phyloP scores from a whole-genome alignment of 164 flowering plant genomes.

The Dillenia turbinata region DNA sequence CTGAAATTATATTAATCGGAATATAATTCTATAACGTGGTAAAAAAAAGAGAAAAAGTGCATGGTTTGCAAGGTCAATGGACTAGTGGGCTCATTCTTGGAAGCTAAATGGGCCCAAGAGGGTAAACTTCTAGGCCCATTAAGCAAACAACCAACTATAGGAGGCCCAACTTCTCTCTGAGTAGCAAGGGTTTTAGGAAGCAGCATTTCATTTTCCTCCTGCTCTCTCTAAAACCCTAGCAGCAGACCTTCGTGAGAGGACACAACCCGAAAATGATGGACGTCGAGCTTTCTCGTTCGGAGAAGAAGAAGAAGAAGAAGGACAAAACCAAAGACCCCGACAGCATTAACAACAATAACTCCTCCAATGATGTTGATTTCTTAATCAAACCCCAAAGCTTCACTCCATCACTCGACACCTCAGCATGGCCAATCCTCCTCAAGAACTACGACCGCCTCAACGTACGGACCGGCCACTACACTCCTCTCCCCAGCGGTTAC shows the following conservation, averaged over 20 bases:
- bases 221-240: conserved; percentile 1
- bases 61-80: too few species aligned
- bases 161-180: background rate
- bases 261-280: conserved; percentile 11
- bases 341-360: background rate
- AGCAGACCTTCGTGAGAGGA: too few species aligned
- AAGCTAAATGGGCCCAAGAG: too few species aligned
- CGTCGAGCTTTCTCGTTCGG: conserved; percentile 22
- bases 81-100: too few species aligned
- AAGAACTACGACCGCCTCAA: conserved; percentile 79
- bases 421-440: conserved; percentile 76
- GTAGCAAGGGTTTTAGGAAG: background rate
- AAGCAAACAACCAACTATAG: too few species aligned
- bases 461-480: conserved; percentile 73
- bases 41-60: too few species aligned
- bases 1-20: too few species aligned
- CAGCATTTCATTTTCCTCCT: background rate
- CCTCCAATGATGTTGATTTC: conserved; percentile 20
- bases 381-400: conserved; percentile 69
- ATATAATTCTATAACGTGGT: too few species aligned
- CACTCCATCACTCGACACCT: conserved; percentile 64
- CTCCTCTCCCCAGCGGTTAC: conserved; percentile 61
- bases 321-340: conserved; percentile 1
- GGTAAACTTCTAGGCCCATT: too few species aligned
- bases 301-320: conserved; percentile 38